Evolutionary conservation across 1,284 basidiomycete species (phyloP), one percentile per base, ranked within the genome.

Genomic region (Tremellales sp.): DNA sequence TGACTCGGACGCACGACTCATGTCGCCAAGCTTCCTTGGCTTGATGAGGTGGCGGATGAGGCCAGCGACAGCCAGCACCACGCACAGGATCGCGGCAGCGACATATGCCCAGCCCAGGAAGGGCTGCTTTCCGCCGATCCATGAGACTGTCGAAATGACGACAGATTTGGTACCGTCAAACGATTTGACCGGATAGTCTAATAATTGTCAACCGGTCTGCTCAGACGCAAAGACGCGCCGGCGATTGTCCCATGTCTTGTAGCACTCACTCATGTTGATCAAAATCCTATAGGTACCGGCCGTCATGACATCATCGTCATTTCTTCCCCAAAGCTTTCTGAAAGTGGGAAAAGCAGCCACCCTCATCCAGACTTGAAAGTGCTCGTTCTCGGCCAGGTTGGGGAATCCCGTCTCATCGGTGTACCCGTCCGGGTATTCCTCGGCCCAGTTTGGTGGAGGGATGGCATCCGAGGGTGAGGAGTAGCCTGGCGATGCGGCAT

Each of bases 301-400:
- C 10, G 66, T 61, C 79, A 99, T 84, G 35, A 77, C 77, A 26
- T 84, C 79, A 25, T 81, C 72, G 66, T 97, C 94, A 72, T 97
- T 97, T 53, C 96, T 80, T 24, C 85, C 91, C 71, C 88, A 97
- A 19, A 97, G 77, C 75, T 97, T 97, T 39, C 90, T 84, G 76
- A 99, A 98, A 1, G 93, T 97, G 1, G 96, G 94, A 48, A 98
- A 76, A 21, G 93, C 94, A 1, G 96, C 90, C 2, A 91, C 94
- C 53, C 94, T 84, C 96, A 99, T 99, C 96, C 96, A 99, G 62
- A 97, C 93, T 75, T 97, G 92, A 78, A 99, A 97, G 68, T 92
- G 93, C 73, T 98, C 89, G 69, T 98, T 84, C 1, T 73, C 65
- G 46, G 78, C 77, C 27, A 97, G 78, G 66, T 97, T 78, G 11